Conservation (phyloP, 805 yeast genomes). For the Jamesozyma hellenica region DNA sequence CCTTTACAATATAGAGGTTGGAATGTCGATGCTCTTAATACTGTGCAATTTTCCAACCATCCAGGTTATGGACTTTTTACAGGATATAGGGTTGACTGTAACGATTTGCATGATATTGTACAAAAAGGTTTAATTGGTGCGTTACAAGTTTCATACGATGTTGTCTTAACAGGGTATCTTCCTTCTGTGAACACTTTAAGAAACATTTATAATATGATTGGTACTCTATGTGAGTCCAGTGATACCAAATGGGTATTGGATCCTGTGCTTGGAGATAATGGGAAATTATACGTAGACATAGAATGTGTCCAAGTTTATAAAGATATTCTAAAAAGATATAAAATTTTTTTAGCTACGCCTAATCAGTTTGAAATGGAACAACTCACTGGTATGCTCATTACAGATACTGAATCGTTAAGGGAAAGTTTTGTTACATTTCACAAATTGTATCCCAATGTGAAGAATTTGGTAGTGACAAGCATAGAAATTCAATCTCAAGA, state of each 20-base stretch:
- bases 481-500: slow-evolving; percentile 22
- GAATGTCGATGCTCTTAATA: slow-evolving; percentile 89
- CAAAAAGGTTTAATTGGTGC: slow-evolving; percentile 46
- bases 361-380: slow-evolving; percentile 68
- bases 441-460: slow-evolving; percentile 35
- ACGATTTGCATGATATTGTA: slow-evolving; percentile 37
- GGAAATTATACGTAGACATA: slow-evolving; percentile 62
- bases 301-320: slow-evolving; percentile 44
- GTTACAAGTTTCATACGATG: slow-evolving; percentile 43
- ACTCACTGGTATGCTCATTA: slow-evolving; percentile 39
- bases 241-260: slow-evolving; percentile 56
- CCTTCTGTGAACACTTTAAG: slow-evolving; percentile 51
- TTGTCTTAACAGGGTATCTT: slow-evolving; percentile 70
- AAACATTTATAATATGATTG: slow-evolving; percentile 38
- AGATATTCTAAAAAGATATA: slow-evolving; percentile 34
- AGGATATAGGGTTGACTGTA: slow-evolving; percentile 44
- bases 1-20: slow-evolving; percentile 81
- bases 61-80: slow-evolving; percentile 71
- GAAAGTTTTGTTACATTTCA: slow-evolving; percentile 36
- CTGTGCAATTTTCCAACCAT: slow-evolving; percentile 83
- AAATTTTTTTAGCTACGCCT: slow-evolving; percentile 50
- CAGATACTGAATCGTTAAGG: slow-evolving; percentile 30
- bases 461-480: slow-evolving; percentile 51
- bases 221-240: slow-evolving; percentile 22
- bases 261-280: slow-evolving; percentile 91